phyloP scores from a whole-genome alignment of 2,329 filamentous ascomycete genomes.

The Ascochyta rabiei region DNA sequence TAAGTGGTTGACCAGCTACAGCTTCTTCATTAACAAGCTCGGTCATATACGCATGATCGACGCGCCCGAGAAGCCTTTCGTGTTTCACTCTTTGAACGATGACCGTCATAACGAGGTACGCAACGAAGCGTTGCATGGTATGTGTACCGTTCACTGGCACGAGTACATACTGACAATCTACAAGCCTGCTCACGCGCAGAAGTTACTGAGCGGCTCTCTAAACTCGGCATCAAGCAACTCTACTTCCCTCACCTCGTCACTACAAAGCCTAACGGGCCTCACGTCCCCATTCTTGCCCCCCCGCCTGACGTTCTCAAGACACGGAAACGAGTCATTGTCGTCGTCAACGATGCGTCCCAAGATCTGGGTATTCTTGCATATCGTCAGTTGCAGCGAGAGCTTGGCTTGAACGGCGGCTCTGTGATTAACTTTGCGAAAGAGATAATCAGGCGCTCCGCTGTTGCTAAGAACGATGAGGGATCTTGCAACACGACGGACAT shows the following conservation, averaged over 20 bases:
- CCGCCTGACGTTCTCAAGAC: slow-evolving; percentile 56
- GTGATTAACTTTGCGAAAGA: slow-evolving; percentile 66
- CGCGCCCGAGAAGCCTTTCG: slow-evolving; percentile 72
- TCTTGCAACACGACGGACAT: not conserved
- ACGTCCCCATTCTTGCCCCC: slow-evolving; percentile 73
- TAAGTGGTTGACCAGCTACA: slow-evolving; percentile 41
- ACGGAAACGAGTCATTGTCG: slow-evolving; percentile 69
- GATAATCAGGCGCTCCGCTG: slow-evolving; percentile 43
- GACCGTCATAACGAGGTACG: slow-evolving; percentile 78
- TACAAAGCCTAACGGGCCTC: slow-evolving; percentile 53
- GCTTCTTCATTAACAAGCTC: slow-evolving; percentile 77
- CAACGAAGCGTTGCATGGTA: slow-evolving; percentile 72
- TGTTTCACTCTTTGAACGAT: slow-evolving; percentile 75
- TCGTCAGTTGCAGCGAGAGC: slow-evolving; percentile 66
- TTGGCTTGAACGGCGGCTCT: slow-evolving; percentile 74
- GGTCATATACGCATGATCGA: slow-evolving; percentile 76
- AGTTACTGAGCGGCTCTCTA: slow-evolving; percentile 66
- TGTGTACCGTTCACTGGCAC: slow-evolving; percentile 22
- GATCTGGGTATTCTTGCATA: slow-evolving; percentile 78
- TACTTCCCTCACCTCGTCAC: slow-evolving; percentile 64
- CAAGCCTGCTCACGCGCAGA: slow-evolving; percentile 68
- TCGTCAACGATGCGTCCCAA: slow-evolving; percentile 80
- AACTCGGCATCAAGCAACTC: slow-evolving; percentile 64
- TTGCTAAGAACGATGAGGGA: slow-evolving; percentile 7
- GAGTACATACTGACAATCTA: slow-evolving; percentile 13